Conservation (phyloP, 2,329 filamentous ascomycete species). For the Didymellaceae sp. region DNA sequence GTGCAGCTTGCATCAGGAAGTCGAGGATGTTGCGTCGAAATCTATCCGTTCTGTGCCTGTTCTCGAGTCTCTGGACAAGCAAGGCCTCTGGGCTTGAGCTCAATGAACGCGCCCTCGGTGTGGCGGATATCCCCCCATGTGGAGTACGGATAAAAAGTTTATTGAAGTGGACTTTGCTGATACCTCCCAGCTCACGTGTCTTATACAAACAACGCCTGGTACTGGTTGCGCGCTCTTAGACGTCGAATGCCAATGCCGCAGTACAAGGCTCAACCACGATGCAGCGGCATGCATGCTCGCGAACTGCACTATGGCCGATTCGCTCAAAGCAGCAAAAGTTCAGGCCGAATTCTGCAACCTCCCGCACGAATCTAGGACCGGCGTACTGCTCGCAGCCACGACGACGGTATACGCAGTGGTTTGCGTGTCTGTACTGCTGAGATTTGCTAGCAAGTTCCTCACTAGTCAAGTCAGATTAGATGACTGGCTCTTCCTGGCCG, state of each 20-base stretch:
- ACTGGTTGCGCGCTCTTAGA: conserved; percentile 22
- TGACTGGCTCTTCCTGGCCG: conserved; percentile 28
- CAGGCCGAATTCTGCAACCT: conserved; percentile 31
- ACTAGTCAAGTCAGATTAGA: conserved; percentile 25
- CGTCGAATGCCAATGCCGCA: conserved; percentile 24
- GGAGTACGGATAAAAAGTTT: neutral
- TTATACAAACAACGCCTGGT: conserved; percentile 13
- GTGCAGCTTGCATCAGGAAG: neutral
- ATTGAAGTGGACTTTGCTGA: neutral
- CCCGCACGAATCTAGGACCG: conserved; percentile 21
- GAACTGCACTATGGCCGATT: conserved; percentile 33
- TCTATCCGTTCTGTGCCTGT: neutral
- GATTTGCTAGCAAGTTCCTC: conserved; percentile 24
- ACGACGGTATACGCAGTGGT: conserved; percentile 23
- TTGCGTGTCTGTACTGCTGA: conserved; percentile 19
- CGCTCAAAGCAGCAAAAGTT: conserved; percentile 26
- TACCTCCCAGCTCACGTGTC: neutral
- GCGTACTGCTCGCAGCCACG: conserved; percentile 15
- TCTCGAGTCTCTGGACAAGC: neutral
- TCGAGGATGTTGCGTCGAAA: neutral
- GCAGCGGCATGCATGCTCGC: conserved; percentile 24
- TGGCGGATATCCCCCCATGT: conserved; percentile 9
- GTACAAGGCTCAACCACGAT: conserved; percentile 14
- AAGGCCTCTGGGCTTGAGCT: neutral
- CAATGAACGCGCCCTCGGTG: conserved; percentile 1